Evolutionary conservation across 352 stramenopile genomes (phyloP).

Genomic region (Globisporangium megalacanthum): DNA sequence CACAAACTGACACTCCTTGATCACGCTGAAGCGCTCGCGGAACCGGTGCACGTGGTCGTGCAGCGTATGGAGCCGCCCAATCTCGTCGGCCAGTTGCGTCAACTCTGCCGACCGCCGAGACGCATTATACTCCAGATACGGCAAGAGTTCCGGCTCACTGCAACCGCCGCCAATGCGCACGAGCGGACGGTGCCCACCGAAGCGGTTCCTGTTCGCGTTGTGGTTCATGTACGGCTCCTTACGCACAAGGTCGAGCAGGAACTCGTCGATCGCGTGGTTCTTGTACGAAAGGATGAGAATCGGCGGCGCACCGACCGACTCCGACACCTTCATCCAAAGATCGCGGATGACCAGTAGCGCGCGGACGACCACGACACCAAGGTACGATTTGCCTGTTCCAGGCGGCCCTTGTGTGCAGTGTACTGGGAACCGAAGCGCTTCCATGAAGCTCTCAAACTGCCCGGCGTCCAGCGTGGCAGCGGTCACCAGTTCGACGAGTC

Average conservation of each 20-base stretch:
- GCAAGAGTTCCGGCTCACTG: slow-evolving; percentile 46
- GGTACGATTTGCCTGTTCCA: slow-evolving; percentile 88
- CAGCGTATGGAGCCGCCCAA: slow-evolving; percentile 26
- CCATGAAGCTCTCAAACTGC: slow-evolving; percentile 70
- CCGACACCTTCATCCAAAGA: slow-evolving; percentile 63
- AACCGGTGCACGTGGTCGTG: slow-evolving; percentile 18
- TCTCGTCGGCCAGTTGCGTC: slow-evolving; percentile 14
- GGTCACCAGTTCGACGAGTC: slow-evolving; percentile 37
- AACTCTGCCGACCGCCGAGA: slow-evolving; percentile 13
- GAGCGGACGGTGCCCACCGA: slow-evolving; percentile 32
- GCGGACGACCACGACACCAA: slow-evolving; percentile 79
- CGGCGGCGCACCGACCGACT: slow-evolving; percentile 57
- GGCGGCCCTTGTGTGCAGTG: slow-evolving; percentile 85
- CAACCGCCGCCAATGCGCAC: slow-evolving; percentile 66
- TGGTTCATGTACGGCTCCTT: slow-evolving; percentile 34
- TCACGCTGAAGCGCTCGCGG: slow-evolving; percentile 7
- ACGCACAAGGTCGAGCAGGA: slow-evolving; percentile 70
- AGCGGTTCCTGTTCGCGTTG: slow-evolving; percentile 11
- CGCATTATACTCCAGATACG: slow-evolving; percentile 32
- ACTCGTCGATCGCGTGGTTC: slow-evolving; percentile 87
- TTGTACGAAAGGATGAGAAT: slow-evolving; percentile 87
- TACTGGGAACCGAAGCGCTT: slow-evolving; percentile 70
- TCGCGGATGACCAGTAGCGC: slow-evolving; percentile 71
- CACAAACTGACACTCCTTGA: slow-evolving; percentile 11
- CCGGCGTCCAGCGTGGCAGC: slow-evolving; percentile 58